phyloP scores from a whole-genome alignment of 1,284 basidiomycete genomes.

The Thelephora terrestris region DNA sequence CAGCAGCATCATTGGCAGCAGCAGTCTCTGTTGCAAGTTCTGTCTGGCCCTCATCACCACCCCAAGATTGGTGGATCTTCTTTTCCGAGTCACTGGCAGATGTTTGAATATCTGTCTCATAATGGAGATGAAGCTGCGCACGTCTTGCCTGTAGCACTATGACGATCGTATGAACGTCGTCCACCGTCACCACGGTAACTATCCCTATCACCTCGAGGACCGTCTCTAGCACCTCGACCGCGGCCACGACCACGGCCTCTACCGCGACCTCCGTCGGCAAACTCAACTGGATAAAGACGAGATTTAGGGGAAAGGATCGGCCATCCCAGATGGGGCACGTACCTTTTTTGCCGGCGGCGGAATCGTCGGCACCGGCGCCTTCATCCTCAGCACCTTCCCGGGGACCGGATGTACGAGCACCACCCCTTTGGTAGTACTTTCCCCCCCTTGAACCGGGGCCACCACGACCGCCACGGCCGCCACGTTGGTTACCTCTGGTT shows the following conservation, averaged over 20 bases:
- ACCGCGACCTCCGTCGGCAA: constrained; percentile 32
- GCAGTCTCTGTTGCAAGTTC: constrained; percentile 70
- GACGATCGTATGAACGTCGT: constrained; percentile 68
- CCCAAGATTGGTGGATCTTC: constrained; percentile 88
- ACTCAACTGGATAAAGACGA: constrained; percentile 31
- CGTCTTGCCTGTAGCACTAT: constrained; percentile 77
- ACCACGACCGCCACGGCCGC: constrained; percentile 29
- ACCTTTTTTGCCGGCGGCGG: constrained; percentile 47
- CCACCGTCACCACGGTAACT: constrained; percentile 40
- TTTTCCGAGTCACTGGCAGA: constrained; percentile 75
- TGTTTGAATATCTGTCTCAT: neutral
- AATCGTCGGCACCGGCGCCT: constrained; percentile 32
- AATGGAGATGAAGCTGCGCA: constrained; percentile 24
- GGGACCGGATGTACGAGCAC: constrained; percentile 23
- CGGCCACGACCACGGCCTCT: constrained; percentile 36
- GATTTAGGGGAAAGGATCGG: neutral
- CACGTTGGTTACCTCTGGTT: constrained; percentile 27
- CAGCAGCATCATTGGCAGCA: constrained; percentile 33
- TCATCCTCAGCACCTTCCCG: constrained; percentile 27
- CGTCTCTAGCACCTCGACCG: constrained; percentile 32
- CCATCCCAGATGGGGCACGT: constrained; percentile 17
- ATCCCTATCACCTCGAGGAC: constrained; percentile 38
- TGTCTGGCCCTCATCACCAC: constrained; percentile 72
- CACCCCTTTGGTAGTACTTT: constrained; percentile 66
- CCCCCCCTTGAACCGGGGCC: constrained; percentile 66